These are phyloP conservation scores for Skeletonema tropicum DNA, from an alignment of 108 stramenopile species.

Conservation along the genomic window DNA sequence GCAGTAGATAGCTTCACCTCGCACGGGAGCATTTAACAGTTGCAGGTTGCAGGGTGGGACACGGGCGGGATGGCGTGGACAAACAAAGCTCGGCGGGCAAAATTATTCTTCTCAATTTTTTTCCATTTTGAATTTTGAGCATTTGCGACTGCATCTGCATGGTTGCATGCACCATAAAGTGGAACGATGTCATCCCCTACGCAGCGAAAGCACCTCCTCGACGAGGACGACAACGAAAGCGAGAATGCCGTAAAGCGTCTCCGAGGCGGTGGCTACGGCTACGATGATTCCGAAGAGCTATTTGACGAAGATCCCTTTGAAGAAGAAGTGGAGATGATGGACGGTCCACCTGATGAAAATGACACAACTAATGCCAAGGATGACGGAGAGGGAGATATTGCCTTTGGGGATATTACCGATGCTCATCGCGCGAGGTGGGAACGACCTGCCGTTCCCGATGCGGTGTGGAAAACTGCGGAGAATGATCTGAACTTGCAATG, in stretches of 20 bases:
- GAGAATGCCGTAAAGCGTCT: neutral
- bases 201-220: neutral
- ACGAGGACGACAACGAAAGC: neutral
- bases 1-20: too few relatives aligned
- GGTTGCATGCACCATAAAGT: too few relatives aligned
- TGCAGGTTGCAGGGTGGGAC: too few relatives aligned
- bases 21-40: too few relatives aligned
- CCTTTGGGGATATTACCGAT: conserved; percentile 36
- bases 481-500: conserved; percentile 88
- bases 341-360: conserved; percentile 11
- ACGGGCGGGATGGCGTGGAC: too few relatives aligned
- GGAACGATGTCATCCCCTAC: neutral
- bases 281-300: conserved; percentile 15
- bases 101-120: too few relatives aligned
- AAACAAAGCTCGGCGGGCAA: too few relatives aligned
- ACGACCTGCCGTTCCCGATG: conserved; percentile 52
- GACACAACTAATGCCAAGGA: conserved; percentile 10
- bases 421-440: conserved; percentile 44
- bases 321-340: conserved; percentile 10
- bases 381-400: conserved; percentile 20
- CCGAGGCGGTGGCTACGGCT: conserved; percentile 13
- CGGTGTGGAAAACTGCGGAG: conserved; percentile 33
- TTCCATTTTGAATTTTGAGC: too few relatives aligned
- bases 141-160: too few relatives aligned
- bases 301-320: conserved; percentile 21